These are phyloP conservation scores for Chrysoporthe austroafricana DNA, from an alignment of 2,329 filamentous ascomycete genomes.

Conservation along the genomic window DNA sequence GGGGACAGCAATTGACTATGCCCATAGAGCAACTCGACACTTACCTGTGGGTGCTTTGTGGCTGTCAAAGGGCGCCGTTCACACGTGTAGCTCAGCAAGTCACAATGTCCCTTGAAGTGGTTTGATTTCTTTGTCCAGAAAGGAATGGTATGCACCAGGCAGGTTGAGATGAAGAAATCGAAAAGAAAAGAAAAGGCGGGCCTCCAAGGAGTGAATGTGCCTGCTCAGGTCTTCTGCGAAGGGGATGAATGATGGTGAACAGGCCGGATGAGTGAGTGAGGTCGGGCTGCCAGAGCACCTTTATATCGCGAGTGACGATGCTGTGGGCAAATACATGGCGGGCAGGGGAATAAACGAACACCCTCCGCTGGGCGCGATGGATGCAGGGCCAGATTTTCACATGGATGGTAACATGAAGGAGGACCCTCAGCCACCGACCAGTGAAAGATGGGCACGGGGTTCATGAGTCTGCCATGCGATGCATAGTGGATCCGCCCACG, in stretches of 20 bases:
- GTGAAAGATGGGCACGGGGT: constrained; percentile 41
- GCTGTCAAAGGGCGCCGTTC: constrained; percentile 4
- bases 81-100: constrained; percentile 12
- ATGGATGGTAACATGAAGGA: constrained; percentile 28
- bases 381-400: constrained; percentile 36
- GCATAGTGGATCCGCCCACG: constrained; percentile 41
- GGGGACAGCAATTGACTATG: neutral
- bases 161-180: constrained; percentile 35
- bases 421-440: constrained; percentile 37
- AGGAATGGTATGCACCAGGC: constrained; percentile 49
- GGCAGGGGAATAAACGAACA: constrained; percentile 5
- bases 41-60: constrained; percentile 24
- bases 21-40: neutral
- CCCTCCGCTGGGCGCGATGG: constrained; percentile 23
- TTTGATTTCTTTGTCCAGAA: constrained; percentile 34
- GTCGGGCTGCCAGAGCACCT: constrained; percentile 25
- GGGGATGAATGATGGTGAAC: constrained; percentile 33
- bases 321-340: constrained; percentile 9
- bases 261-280: neutral
- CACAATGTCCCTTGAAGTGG: constrained; percentile 31
- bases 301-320: constrained; percentile 30
- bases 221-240: constrained; percentile 37
- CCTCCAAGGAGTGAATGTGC: constrained; percentile 44
- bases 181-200: constrained; percentile 37
- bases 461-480: constrained; percentile 43